A percentile compares a stretch with the other conserved stretches of the same genome.
phyloP scores from a whole-genome alignment of 805 yeast species.

The Candida ponderosae region DNA sequence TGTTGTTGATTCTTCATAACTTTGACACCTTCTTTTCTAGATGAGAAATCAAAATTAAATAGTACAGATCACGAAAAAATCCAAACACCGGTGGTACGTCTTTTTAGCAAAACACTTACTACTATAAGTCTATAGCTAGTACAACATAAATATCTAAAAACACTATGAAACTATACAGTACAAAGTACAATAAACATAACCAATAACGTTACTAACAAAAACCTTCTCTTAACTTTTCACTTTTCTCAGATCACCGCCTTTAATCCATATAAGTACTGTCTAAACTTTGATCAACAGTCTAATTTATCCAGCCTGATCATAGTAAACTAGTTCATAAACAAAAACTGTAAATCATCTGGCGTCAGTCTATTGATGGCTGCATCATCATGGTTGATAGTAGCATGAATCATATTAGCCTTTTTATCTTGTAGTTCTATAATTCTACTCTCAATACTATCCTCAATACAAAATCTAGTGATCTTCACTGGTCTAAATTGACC shows the following conservation, averaged over 20 bases:
- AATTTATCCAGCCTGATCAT: neutral
- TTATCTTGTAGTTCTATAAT: constrained; percentile 94
- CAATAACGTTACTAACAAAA: too few species aligned
- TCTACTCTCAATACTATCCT: constrained; percentile 93
- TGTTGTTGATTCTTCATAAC: too few species aligned
- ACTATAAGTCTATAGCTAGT: too few species aligned
- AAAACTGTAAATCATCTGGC: constrained; percentile 90
- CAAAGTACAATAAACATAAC: too few species aligned
- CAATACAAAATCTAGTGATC: constrained; percentile 88
- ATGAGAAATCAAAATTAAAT: too few species aligned
- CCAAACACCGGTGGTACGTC: too few species aligned
- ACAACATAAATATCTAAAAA: too few species aligned
- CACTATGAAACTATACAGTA: too few species aligned
- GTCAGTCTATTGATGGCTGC: constrained; percentile 83
- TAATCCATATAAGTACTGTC: neutral
- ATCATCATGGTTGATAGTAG: constrained; percentile 90
- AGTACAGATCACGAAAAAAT: too few species aligned
- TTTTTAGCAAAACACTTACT: too few species aligned
- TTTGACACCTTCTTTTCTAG: too few species aligned
- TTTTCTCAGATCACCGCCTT: neutral
- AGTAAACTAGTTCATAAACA: constrained; percentile 81
- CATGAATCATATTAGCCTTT: constrained; percentile 97
- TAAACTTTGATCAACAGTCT: too few species aligned
- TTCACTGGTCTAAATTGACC: constrained; percentile 94
- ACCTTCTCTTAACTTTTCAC: neutral